These are phyloP conservation scores for Lactarius evosmus DNA, from an alignment of 768 basidiomycete genomes.

Conservation along the genomic window DNA sequence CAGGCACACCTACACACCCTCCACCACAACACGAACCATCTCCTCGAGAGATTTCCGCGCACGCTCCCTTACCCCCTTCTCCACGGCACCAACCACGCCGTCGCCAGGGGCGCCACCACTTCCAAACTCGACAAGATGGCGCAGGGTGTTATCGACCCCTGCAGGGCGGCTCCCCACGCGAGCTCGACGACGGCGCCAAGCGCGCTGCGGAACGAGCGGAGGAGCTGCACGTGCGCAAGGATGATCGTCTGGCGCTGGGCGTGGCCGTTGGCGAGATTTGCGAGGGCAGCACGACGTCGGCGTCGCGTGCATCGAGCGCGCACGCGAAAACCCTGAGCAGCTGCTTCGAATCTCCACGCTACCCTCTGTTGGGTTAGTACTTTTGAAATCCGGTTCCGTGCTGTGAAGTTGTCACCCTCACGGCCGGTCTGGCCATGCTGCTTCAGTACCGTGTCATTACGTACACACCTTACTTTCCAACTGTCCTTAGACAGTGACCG, in stretches of 20 bases:
- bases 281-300: slow-evolving; percentile 55
- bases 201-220: slow-evolving; percentile 51
- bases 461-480: background rate
- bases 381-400: slow-evolving; percentile 57
- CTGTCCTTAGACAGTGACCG: background rate
- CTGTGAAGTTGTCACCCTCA: background rate
- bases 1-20: background rate
- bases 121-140: slow-evolving; percentile 43
- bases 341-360: slow-evolving; percentile 52
- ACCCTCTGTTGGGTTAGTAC: slow-evolving; percentile 80
- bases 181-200: slow-evolving; percentile 63
- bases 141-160: slow-evolving; percentile 45
- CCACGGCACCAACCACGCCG: slow-evolving; percentile 34
- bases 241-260: slow-evolving; percentile 50
- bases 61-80: slow-evolving; percentile 51
- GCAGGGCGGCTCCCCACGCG: slow-evolving; percentile 42
- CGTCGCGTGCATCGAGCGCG: slow-evolving; percentile 50
- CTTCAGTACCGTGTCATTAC: background rate
- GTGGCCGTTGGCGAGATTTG: slow-evolving; percentile 65
- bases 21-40: slow-evolving; percentile 35
- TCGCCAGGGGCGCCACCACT: slow-evolving; percentile 33
- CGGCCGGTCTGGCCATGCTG: background rate
- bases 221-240: slow-evolving; percentile 47
- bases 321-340: slow-evolving; percentile 46
- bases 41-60: slow-evolving; percentile 55